Evolutionary conservation across 2,329 filamentous ascomycete genomes (phyloP), one percentile per base, ranked within the genome.

Genomic region (Fusarium pseudoanthophilum): DNA sequence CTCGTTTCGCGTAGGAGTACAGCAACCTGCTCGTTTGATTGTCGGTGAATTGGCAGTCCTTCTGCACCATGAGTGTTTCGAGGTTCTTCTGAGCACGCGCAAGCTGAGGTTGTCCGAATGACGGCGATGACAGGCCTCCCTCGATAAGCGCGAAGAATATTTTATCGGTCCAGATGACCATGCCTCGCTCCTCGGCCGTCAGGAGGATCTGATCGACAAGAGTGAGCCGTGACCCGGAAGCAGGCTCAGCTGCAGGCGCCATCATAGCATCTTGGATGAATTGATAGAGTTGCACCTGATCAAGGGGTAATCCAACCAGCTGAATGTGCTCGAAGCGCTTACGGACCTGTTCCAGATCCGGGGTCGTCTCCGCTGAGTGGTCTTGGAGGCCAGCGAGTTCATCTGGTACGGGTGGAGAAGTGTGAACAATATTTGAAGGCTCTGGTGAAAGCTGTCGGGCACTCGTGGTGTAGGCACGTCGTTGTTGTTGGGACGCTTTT

Each of bases 141-240:
- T 85, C 83, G 20, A 89, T 84, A 39, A 88, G 79, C 15, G 82
- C 77, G 18, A 86, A 82, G 55, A 91, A 82, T 59, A 91, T 79
- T 32, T 87, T 84, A 63, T 84, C 80, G 34, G 81, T 80, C 61
- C 86, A 76, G 26, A 87, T 77, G 5, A 78, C 68, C 62, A 87
- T 78, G 24, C 85, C 84, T 14, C 86, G 84, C 71, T 85, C 84
- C 49, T 85, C 80, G 58, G 87, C 83, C 10, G 83, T 84, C 20
- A 82, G 78, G 13, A 88, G 77, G 18, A 89, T 76, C 37, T 84
- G 78, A 49, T 86, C 81, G 5, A 85, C 82, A 9, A 87, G 75
- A 26, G 79, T 73, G 2, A 85, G 77, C 45, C 83, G 81, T 24
- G 79, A 65, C 7, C 70, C 64, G 10, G 79, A 75, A 6, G 75